Base-by-base conservation (phyloP, 805 yeast genomes). In the Yueomyces sp. region DNA sequence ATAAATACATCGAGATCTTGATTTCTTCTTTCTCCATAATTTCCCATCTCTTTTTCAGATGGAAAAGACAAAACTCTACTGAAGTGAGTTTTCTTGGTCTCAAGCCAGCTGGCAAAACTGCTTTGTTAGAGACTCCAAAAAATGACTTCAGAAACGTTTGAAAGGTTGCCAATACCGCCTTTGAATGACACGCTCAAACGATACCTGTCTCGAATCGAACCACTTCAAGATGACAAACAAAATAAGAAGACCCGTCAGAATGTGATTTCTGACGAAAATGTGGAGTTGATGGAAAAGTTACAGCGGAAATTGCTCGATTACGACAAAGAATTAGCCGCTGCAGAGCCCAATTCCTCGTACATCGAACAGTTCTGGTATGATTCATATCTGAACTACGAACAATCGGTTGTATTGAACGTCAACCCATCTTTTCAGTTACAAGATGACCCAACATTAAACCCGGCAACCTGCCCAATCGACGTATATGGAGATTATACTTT, bases 311-410 rank as follows among this genome's bases (percentile, higher is more conserved):
- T 59, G 86, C 76, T 76, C 43, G 67, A 66, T 44, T 72, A 76
- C 42, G 94, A 87, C 56, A 64, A 70, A 29, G 78, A 76, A 51
- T 69, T 87, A 42, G 67, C 79, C 19, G 72, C 71, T 41, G 85
- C 81, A 4, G 69, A 73, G 42, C 65, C 79, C 12, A 67, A 85
- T 48, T 77, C 83, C 41, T 81, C 94, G 2, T 87, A 83, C 60
- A 87, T 87, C 49, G 96, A 87, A 63, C 94, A 87, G 61, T 87
- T 87, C 60, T 87, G 96, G 96, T 87, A 76, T 62, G 96, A 87
- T 58, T 77, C 95, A 1, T 87, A 87, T 60, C 69, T 87, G 51
- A 80, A 80, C 60, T 85, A 83, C 60, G 96, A 87, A 60, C 79
- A 85, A 8, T 87, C 92, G 0, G 95, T 87, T 37, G 96, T 87